A percentile compares a stretch with the other conserved stretches of the same genome.
phyloP scores from a whole-genome alignment of 2,329 filamentous ascomycete species.

The Ploettnerulaceae sp. region DNA sequence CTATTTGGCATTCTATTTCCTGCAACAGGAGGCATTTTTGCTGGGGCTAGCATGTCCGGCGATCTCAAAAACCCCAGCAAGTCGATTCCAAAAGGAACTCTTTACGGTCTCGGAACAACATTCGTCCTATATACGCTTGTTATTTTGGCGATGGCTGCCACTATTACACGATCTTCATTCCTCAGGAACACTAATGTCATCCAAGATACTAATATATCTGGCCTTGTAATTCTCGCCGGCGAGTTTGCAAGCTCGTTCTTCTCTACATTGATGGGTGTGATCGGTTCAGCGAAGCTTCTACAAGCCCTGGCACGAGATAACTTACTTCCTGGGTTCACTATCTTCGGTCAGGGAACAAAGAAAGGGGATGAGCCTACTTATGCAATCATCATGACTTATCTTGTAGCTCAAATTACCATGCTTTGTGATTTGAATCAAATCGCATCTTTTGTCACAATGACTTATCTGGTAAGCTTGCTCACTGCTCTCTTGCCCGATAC shows the following conservation, averaged over 20 bases:
- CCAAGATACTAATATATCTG: constrained; percentile 73
- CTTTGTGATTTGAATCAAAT: constrained; percentile 83
- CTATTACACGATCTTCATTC: constrained; percentile 68
- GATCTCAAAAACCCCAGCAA: constrained; percentile 79
- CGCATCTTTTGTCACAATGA: constrained; percentile 85
- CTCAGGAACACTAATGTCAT: constrained; percentile 68
- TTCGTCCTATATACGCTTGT: constrained; percentile 73
- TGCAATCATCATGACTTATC: constrained; percentile 71
- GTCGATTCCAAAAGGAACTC: constrained; percentile 77
- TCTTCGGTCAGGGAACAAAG: constrained; percentile 70
- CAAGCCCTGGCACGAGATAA: constrained; percentile 78
- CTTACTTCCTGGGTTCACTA: constrained; percentile 67
- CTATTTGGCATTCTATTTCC: constrained; percentile 85
- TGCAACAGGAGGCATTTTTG: constrained; percentile 53
- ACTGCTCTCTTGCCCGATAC: too few species aligned
- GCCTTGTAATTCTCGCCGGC: constrained; percentile 68
- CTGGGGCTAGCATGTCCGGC: constrained; percentile 85
- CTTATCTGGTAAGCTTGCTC: constrained; percentile 60
- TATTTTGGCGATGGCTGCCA: constrained; percentile 72
- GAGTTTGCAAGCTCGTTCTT: constrained; percentile 82
- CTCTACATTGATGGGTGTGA: constrained; percentile 81
- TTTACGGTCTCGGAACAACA: constrained; percentile 71
- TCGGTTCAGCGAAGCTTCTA: constrained; percentile 77
- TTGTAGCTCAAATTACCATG: constrained; percentile 72
- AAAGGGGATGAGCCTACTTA: constrained; percentile 69